These are phyloP conservation scores for Wallacemonas collosoma DNA, from an alignment of 208 protist species.

Conservation along the genomic window DNA sequence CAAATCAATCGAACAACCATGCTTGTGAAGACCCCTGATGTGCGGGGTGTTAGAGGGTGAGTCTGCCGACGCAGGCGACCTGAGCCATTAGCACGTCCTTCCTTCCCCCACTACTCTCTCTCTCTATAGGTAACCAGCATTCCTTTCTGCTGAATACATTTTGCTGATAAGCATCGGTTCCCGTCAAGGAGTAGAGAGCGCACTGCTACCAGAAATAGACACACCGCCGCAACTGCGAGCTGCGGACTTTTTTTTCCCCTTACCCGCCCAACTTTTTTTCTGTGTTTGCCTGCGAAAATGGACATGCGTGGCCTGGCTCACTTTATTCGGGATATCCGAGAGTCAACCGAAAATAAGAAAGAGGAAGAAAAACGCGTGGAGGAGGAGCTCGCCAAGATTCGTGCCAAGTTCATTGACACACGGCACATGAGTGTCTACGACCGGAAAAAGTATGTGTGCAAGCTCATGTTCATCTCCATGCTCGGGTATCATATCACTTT, in stretches of 20 bases:
- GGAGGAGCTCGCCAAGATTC: constrained; percentile 99
- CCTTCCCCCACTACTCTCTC: no score
- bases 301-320: constrained; percentile 96
- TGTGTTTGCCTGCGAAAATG: constrained; percentile 72
- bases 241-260: constrained; percentile 19
- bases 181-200: no score
- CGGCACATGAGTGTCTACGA: constrained; percentile 94
- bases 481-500: constrained; percentile 99
- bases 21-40: no score
- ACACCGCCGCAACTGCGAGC: no score
- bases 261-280: constrained; percentile 6
- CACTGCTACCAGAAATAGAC: no score
- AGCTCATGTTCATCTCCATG: constrained; percentile 99
- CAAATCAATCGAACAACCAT: no score
- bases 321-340: constrained; percentile 96
- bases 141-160: no score
- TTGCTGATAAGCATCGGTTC: no score
- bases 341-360: constrained; percentile 91
- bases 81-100: no score
- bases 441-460: constrained; percentile 99
- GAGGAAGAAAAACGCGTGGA: constrained; percentile 96
- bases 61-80: no score
- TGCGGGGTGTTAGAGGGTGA: no score
- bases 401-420: constrained; percentile 95
- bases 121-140: no score